Conservation (phyloP, 2,329 filamentous ascomycete species). For the Ascochyta fabae region DNA sequence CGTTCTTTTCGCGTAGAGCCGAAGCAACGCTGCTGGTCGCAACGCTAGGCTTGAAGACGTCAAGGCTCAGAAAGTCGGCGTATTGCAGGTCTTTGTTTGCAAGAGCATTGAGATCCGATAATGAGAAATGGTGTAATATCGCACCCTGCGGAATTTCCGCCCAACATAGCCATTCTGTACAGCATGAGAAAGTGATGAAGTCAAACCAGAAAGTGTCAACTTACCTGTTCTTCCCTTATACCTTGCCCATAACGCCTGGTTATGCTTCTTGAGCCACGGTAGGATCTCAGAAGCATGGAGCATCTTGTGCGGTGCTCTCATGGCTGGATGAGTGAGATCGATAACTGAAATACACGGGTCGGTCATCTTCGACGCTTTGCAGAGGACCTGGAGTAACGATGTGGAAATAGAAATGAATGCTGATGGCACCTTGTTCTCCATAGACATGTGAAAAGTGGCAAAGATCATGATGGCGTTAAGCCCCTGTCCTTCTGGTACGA, state of each 20-base stretch:
- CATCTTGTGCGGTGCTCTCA: background rate
- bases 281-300: slow-evolving; percentile 2
- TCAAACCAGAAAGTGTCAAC: background rate
- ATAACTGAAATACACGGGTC: too few species aligned
- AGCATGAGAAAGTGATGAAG: background rate
- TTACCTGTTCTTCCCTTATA: slow-evolving; percentile 1
- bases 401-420: too few species aligned
- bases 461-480: too few species aligned
- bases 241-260: background rate
- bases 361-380: background rate
- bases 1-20: background rate
- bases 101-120: background rate
- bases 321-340: too few species aligned
- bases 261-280: background rate
- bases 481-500: too few species aligned
- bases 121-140: background rate
- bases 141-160: background rate
- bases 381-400: background rate
- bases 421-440: too few species aligned
- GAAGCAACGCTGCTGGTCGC: background rate
- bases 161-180: too few species aligned
- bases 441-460: too few species aligned
- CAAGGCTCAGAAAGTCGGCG: background rate
- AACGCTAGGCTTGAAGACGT: background rate
- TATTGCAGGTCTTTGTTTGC: background rate